These are phyloP conservation scores for Xylariaceae sp. DNA, from an alignment of 2,329 filamentous ascomycete genomes.

Conservation along the genomic window DNA sequence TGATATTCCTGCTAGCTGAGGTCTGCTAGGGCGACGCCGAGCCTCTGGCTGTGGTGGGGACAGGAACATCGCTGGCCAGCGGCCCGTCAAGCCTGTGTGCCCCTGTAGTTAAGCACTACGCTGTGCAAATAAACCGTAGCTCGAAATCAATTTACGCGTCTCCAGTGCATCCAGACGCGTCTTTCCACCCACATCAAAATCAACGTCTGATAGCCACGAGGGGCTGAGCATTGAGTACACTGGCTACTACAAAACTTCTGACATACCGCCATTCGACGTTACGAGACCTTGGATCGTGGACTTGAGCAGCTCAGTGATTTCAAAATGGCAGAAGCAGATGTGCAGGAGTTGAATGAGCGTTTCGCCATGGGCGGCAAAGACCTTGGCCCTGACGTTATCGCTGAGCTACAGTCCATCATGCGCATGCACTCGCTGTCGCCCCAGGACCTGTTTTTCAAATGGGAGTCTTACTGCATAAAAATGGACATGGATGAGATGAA, in stretches of 20 bases:
- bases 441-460: constrained; percentile 95
- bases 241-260: no score
- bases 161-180: neutral
- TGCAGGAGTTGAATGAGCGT: constrained; percentile 40
- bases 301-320: neutral
- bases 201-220: neutral
- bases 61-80: neutral
- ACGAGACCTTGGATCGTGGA: no score
- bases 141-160: no score
- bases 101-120: no score
- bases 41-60: neutral
- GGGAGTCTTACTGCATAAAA: constrained; percentile 96
- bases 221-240: neutral
- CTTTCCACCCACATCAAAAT: neutral
- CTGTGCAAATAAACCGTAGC: no score
- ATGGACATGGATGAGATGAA: constrained; percentile 78
- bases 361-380: constrained; percentile 54
- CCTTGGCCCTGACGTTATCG: constrained; percentile 72
- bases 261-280: no score
- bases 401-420: constrained; percentile 81
- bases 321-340: constrained; percentile 35
- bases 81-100: no score
- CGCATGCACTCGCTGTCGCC: constrained; percentile 74
- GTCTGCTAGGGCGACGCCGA: constrained; percentile 3
- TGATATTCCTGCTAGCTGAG: neutral